Conservation (phyloP, 768 basidiomycete genomes). For the Galerina marginata region DNA sequence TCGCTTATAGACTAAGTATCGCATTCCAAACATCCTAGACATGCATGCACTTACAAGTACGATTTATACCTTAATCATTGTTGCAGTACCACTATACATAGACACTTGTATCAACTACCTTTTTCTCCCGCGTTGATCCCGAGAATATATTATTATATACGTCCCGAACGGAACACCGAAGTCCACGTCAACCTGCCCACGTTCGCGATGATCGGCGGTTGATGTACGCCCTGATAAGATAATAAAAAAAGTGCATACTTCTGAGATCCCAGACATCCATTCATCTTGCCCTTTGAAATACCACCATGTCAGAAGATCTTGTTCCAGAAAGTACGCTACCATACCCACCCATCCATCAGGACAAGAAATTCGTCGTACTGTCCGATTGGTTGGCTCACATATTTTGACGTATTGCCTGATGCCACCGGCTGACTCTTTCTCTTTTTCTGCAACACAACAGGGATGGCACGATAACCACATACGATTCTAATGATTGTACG, state of each 20-base stretch:
- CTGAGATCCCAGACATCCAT: background rate
- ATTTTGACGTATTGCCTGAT: background rate
- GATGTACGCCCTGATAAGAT: conserved; percentile 17
- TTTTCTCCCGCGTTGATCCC: background rate
- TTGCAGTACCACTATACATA: conserved; percentile 4
- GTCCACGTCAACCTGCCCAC: background rate
- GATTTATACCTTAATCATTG: conserved; percentile 6
- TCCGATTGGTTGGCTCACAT: conserved; percentile 81
- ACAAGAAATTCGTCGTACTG: conserved; percentile 85
- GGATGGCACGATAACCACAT: conserved; percentile 94
- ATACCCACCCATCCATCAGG: conserved; percentile 78
- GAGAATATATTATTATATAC: too few species aligned
- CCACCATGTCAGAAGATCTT: conserved; percentile 32
- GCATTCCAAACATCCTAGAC: background rate
- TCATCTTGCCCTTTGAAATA: conserved; percentile 4
- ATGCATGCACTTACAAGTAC: background rate
- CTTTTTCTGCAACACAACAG: conserved; percentile 40
- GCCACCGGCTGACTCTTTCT: conserved; percentile 4
- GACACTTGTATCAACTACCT: conserved; percentile 18
- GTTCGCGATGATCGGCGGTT: conserved; percentile 9
- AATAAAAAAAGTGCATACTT: background rate
- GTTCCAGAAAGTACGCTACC: conserved; percentile 71
- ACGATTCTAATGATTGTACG: conserved; percentile 92
- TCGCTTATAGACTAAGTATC: background rate
- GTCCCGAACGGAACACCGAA: too few species aligned